Conservation (phyloP, 768 basidiomycete species). For the Plicaturopsis crispa region DNA sequence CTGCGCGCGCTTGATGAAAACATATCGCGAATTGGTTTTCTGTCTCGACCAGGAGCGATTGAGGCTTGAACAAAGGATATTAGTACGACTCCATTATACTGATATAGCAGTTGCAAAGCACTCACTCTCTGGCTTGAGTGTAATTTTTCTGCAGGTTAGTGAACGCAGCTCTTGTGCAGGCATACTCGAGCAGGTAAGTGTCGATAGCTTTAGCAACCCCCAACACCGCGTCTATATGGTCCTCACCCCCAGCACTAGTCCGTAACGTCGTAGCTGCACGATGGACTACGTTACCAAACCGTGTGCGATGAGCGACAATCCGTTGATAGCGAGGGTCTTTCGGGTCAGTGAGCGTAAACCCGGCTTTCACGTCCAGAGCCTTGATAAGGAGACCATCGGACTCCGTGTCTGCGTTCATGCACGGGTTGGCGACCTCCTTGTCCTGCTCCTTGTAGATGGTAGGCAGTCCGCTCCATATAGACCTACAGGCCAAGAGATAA, state of each 20-base stretch:
- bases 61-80: conserved; percentile 27
- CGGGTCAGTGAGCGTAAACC: conserved; percentile 68
- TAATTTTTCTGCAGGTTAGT: conserved; percentile 63
- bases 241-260: conserved; percentile 58
- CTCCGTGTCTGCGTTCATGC: conserved; percentile 56
- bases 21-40: conserved; percentile 66
- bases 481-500: conserved; percentile 61
- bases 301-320: conserved; percentile 45
- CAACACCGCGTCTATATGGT: conserved; percentile 83
- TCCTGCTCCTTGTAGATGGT: conserved; percentile 54
- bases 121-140: conserved; percentile 54
- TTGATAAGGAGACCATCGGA: conserved; percentile 63
- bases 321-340: conserved; percentile 68
- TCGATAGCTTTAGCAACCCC: conserved; percentile 68
- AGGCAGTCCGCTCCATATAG: conserved; percentile 73
- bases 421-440: conserved; percentile 50
- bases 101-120: conserved; percentile 1
- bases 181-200: conserved; percentile 67
- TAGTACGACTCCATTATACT: background rate
- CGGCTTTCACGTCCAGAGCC: conserved; percentile 61
- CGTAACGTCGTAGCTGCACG: conserved; percentile 59
- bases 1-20: conserved; percentile 72
- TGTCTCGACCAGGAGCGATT: conserved; percentile 66
- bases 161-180: conserved; percentile 49
- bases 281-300: conserved; percentile 64